Percentiles rank a stretch among this genome's conserved stretches.
phyloP scores from a whole-genome alignment of 176 grass and related monocot genomes.

The Hordeum vulgare region DNA sequence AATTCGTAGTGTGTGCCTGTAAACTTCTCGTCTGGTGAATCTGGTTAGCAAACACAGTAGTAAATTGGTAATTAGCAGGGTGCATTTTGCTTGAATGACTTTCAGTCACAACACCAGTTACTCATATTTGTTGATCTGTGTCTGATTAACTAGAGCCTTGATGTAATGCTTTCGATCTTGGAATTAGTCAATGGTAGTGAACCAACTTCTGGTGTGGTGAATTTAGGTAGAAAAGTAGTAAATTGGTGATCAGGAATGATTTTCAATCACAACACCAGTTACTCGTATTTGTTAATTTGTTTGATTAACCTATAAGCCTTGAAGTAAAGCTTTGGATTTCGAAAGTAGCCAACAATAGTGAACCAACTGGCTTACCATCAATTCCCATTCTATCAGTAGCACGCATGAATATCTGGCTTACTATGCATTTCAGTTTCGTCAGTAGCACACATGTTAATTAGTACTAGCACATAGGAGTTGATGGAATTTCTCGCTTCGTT shows the following conservation, averaged over 20 bases:
- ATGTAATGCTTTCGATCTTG: not conserved
- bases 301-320: not conserved
- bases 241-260: not conserved
- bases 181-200: not conserved
- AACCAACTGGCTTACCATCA: not conserved
- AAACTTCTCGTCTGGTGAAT: not conserved
- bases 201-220: not conserved
- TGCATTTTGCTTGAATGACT: constrained; percentile 3
- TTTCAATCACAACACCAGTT: not conserved
- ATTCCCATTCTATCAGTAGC: not conserved
- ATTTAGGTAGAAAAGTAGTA: not conserved
- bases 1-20: not conserved
- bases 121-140: not conserved
- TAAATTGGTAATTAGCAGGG: not conserved
- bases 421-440: not conserved
- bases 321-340: not conserved
- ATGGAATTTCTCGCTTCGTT: not conserved
- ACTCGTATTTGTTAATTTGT: not conserved
- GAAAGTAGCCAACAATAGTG: not conserved
- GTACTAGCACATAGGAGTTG: not conserved
- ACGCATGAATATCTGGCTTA: not conserved
- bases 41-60: not conserved
- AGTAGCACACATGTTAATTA: not conserved
- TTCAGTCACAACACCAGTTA: not conserved
- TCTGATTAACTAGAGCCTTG: not conserved